Conservation (phyloP, 2,329 filamentous ascomycete genomes). For the Claviceps africana region DNA sequence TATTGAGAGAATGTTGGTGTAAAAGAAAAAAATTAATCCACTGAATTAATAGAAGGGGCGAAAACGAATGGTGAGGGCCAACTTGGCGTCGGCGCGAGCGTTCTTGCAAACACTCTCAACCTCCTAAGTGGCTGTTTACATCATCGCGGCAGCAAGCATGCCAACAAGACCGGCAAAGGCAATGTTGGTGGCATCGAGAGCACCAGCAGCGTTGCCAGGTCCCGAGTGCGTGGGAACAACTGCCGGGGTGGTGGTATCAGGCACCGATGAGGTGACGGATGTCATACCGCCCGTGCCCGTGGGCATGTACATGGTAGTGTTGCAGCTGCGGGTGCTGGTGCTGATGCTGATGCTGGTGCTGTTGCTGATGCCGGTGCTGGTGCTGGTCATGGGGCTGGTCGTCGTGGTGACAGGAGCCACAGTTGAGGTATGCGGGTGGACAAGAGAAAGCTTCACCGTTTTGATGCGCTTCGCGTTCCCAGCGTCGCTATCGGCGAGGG, state of each 20-base stretch:
- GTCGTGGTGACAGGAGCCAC: neutral
- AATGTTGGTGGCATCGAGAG: slow-evolving; percentile 29
- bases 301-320: slow-evolving; percentile 16
- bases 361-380: neutral
- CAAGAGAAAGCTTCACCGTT: slow-evolving; percentile 36
- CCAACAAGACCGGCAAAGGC: slow-evolving; percentile 36
- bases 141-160: slow-evolving; percentile 34
- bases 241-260: slow-evolving; percentile 11
- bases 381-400: neutral
- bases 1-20: neutral
- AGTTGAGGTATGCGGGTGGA: slow-evolving; percentile 24
- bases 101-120: neutral
- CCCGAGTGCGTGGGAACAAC: slow-evolving; percentile 16
- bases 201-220: slow-evolving; percentile 27
- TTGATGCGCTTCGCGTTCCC: slow-evolving; percentile 28
- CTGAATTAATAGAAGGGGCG: neutral
- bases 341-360: neutral
- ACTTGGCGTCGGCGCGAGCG: neutral
- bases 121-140: slow-evolving; percentile 25
- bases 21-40: slow-evolving; percentile 2
- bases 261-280: slow-evolving; percentile 8
- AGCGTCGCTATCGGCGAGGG: slow-evolving; percentile 26
- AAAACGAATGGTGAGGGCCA: too few relatives aligned
- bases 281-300: slow-evolving; percentile 13
- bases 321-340: neutral